Conservation (phyloP, 2,329 filamentous ascomycete genomes). For the Aspergillus sp. region DNA sequence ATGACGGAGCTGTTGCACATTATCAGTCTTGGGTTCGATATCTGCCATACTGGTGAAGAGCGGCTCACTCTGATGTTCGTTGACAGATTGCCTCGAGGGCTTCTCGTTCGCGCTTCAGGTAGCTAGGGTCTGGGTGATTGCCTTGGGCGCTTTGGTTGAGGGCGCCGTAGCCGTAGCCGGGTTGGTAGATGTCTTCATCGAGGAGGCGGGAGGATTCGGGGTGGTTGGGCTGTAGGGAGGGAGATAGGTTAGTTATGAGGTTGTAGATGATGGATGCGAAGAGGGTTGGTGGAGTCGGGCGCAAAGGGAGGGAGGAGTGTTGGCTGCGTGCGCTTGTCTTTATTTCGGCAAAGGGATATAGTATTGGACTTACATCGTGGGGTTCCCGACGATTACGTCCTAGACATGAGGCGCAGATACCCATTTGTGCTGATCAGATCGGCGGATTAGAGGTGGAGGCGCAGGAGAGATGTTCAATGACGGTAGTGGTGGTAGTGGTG, state of each 20-base stretch:
- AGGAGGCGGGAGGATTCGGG: conserved; percentile 48
- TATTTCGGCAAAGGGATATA: conserved; percentile 8
- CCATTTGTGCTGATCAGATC: conserved; percentile 38
- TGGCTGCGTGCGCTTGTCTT: background rate
- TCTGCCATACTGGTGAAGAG: background rate
- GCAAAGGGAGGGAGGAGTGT: background rate
- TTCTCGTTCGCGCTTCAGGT: conserved; percentile 47
- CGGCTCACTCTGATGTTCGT: conserved; percentile 48
- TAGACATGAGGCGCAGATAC: conserved; percentile 48
- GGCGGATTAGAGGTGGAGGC: conserved; percentile 7
- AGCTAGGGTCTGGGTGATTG: conserved; percentile 45
- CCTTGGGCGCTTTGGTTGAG: conserved; percentile 40
- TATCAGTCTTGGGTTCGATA: background rate
- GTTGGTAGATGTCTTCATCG: conserved; percentile 49
- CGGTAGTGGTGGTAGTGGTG: background rate
- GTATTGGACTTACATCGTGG: conserved; percentile 34
- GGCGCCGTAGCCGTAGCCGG: conserved; percentile 47
- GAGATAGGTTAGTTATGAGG: background rate
- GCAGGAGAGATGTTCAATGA: conserved; percentile 16
- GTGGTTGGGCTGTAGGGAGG: conserved; percentile 17
- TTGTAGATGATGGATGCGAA: background rate
- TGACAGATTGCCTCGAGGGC: conserved; percentile 51
- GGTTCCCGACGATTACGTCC: conserved; percentile 41
- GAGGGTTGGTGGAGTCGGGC: background rate
- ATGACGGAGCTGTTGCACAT: conserved; percentile 41